Conservation (phyloP, 306 rosid genomes). For the Hippophae gyantsensis region DNA sequence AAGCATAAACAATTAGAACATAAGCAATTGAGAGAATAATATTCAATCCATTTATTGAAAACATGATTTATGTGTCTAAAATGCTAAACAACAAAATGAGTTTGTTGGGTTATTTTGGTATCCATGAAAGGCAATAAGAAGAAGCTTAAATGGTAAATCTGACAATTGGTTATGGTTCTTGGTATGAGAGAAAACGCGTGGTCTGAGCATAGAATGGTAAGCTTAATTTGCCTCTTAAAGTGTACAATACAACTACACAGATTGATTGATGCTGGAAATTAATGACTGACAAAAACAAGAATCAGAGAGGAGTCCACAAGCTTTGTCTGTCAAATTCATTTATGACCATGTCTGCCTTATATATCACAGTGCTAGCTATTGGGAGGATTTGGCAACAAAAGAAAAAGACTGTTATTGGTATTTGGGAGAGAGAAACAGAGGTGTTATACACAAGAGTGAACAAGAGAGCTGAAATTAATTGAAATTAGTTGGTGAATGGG, state of each 20-base stretch:
- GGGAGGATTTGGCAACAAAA: slow-evolving; percentile 15
- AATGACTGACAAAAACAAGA: slow-evolving; percentile 4
- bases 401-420: slow-evolving; percentile 18
- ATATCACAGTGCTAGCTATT: slow-evolving; percentile 13
- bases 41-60: neutral
- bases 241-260: slow-evolving; percentile 1
- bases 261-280: slow-evolving; percentile 23
- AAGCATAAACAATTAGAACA: slow-evolving; percentile 18
- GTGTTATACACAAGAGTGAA: slow-evolving; percentile 1
- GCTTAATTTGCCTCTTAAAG: slow-evolving; percentile 28
- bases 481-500: neutral
- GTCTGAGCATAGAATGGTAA: slow-evolving; percentile 1
- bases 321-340: slow-evolving; percentile 20
- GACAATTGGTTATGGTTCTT: slow-evolving; percentile 15
- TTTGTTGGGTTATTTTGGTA: neutral
- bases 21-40: slow-evolving; percentile 13
- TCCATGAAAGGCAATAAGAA: neutral
- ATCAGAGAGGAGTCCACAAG: slow-evolving; percentile 18
- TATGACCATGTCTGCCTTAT: slow-evolving; percentile 11
- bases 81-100: neutral
- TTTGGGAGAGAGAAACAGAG: slow-evolving; percentile 10
- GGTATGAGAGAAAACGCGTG: slow-evolving; percentile 23
- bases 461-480: neutral
- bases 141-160: slow-evolving; percentile 1
- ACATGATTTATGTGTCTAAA: neutral